Percentiles rank a stretch among this genome's conserved stretches.
These are phyloP conservation scores for Solioccasus polychromus DNA, from an alignment of 768 basidiomycete genomes.

Conservation along the genomic window DNA sequence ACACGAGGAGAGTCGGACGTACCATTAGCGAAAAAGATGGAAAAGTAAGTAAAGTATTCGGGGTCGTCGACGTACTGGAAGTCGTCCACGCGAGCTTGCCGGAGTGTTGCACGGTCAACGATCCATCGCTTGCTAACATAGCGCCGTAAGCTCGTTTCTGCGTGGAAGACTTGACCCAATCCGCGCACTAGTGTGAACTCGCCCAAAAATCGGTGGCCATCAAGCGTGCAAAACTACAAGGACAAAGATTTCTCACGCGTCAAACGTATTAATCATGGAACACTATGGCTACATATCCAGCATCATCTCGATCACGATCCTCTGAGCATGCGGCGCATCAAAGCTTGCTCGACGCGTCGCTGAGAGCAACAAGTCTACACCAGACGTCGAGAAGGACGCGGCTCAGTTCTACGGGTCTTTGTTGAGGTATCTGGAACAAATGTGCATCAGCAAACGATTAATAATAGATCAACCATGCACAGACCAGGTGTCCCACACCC, in stretches of 20 bases:
- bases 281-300: too few relatives aligned
- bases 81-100: constrained; percentile 74
- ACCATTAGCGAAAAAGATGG: constrained; percentile 90
- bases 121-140: constrained; percentile 83
- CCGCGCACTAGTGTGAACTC: constrained; percentile 79
- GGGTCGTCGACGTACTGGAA: constrained; percentile 74
- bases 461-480: neutral
- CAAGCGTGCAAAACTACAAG: neutral
- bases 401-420: constrained; percentile 24
- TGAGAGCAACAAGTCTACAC: neutral
- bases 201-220: constrained; percentile 95
- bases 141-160: constrained; percentile 14
- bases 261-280: too few relatives aligned
- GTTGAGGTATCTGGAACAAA: constrained; percentile 25
- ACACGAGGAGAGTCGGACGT: constrained; percentile 7
- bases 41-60: constrained; percentile 75
- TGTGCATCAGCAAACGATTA: neutral
- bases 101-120: constrained; percentile 73
- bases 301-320: too few relatives aligned
- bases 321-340: too few relatives aligned
- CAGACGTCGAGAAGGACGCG: constrained; percentile 26
- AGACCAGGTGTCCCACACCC: constrained; percentile 33
- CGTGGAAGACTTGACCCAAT: constrained; percentile 8
- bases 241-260: too few relatives aligned
- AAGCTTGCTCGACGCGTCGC: constrained; percentile 11